Base-by-base conservation (phyloP, 73 alveolate species). In the Stentor roeselii region DNA sequence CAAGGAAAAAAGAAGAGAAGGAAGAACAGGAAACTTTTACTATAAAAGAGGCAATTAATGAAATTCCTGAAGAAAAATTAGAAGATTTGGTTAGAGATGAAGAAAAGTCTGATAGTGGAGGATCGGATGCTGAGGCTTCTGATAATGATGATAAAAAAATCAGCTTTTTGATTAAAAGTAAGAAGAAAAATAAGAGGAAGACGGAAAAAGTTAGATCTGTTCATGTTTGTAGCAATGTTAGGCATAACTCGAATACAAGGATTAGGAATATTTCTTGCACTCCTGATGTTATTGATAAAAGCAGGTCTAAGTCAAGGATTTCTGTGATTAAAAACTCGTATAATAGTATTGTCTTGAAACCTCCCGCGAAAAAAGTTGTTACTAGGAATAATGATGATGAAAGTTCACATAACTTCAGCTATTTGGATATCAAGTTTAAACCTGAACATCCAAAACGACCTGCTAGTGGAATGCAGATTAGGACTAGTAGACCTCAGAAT, bases 101-200 rank as follows among this genome's bases (percentile, higher is more conserved):
- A n/a, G 80, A 67, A 67, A 67, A 21, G 11, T 21, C n/a, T 1
- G 41, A 21, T 21, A 67, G 80, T 67, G 80, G 37, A 21, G 80
- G 37, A 67, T 27, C 50, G 14, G 80, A 67, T 2, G n/a, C 80
- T 32, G 37, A 32, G 11, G 80, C 80, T 0, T 67, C 80, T 30
- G 80, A 67, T 32, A 67, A 67, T 67, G 80, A 67, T 2, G 80
- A 67, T 2, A 67, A 67, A 2, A 67, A 32, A 67, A 67, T 67
- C 37, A 21, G 21, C 15, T 67, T 27, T 67, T 67, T 67, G 34
- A 30, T 67, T 1, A 67, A 67, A 40, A 21, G 41, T 21, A 67
- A 67, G 34, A 50, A 50, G 21, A 27, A 11, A 0, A 67, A 67
- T 27, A 67, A 67, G 37, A 21, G 27, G 11, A 67, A 67, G 34